Evolutionary conservation across 148 eudicot species (phyloP).

Genomic region (Hydrangea macrophylla): DNA sequence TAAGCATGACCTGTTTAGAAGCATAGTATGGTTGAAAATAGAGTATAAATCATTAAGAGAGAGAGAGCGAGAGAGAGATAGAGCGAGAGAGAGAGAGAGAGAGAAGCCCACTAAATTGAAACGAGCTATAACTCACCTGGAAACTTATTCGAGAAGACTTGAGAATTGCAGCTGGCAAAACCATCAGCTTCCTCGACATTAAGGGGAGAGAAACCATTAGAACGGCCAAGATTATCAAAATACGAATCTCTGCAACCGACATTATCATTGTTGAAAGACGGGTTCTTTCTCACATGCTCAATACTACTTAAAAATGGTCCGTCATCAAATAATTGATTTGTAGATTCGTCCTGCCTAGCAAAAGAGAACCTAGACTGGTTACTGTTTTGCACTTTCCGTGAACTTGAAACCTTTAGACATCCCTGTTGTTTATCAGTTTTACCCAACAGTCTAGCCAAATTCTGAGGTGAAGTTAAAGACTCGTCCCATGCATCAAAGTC

Average conservation of each 20-base stretch:
- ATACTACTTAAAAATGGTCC: conserved; percentile 38
- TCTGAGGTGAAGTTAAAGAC: conserved; percentile 67
- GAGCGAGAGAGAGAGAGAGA: too few species aligned
- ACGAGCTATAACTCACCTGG: conserved; percentile 40
- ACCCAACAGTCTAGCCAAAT: conserved; percentile 64
- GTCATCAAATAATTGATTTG: conserved; percentile 28
- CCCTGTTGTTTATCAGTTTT: conserved; percentile 58
- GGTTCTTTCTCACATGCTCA: conserved; percentile 31
- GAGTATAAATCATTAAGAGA: too few species aligned
- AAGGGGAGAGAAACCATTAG: conserved; percentile 44
- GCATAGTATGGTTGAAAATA: not conserved
- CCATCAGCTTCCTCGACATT: conserved; percentile 38
- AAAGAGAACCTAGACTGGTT: conserved; percentile 94
- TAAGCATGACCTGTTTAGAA: not conserved
- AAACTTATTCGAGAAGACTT: conserved; percentile 41
- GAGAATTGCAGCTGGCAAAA: conserved; percentile 35
- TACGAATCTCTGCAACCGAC: conserved; percentile 35
- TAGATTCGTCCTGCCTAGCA: conserved; percentile 79
- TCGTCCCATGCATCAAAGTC: conserved; percentile 87
- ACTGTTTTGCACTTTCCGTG: conserved; percentile 65
- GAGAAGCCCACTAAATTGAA: not conserved
- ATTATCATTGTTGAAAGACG: conserved; percentile 37
- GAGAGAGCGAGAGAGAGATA: too few species aligned
- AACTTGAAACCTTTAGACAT: conserved; percentile 35
- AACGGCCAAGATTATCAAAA: conserved; percentile 34